Evolutionary conservation across 2,329 filamentous ascomycete genomes (phyloP), one percentile per base, ranked within the genome.

Genomic region (Penicillium sp.): DNA sequence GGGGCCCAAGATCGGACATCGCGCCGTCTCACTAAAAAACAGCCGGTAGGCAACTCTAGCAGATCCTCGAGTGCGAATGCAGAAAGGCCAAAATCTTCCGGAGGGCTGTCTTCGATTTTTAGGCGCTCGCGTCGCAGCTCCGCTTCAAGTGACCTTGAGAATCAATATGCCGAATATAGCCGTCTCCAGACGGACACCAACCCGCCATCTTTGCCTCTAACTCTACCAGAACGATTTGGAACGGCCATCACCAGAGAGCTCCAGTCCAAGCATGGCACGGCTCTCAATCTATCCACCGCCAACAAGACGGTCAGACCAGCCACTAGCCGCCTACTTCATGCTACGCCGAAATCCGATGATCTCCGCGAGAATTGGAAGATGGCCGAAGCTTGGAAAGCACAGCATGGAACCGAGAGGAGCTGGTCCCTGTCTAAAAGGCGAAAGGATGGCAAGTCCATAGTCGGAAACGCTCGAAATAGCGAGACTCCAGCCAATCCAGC

Each of bases 21-120:
- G 31, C 69, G 68, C 2, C 70, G 71, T 31, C 59, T 74, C 14
- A 68, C 65, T 14, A 74, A 74, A 53, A 74, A 72, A 53, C 69
- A 71, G 42, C 70, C 71, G 1, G 43, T 68, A 4, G 58, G 56
- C 18, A 69, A 54, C 50, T 66, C 66, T 27, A 68, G 63, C 31
- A 63, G 71, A 53, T 65, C 64, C 22, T 67, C 71, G 10, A 73
- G 69, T 48, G 60, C 62, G 13, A 63, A 64, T 50, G 58, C 62
- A n/a, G 66, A 68, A 16, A 61, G 64, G 49, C 58, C 64, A 22
- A 58, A 63, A 21, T 65, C 67, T 8, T 63, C 58, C 39, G 58
- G 45, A 52, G 59, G 50, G 21, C 52, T 72, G 32, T 65, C 67
- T 16, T 63, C 66, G 1, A 57, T 71, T 3, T 71, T 71, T 47